phyloP scores from a whole-genome alignment of 2,329 filamentous ascomycete species.

The Cercospora nicotianae region DNA sequence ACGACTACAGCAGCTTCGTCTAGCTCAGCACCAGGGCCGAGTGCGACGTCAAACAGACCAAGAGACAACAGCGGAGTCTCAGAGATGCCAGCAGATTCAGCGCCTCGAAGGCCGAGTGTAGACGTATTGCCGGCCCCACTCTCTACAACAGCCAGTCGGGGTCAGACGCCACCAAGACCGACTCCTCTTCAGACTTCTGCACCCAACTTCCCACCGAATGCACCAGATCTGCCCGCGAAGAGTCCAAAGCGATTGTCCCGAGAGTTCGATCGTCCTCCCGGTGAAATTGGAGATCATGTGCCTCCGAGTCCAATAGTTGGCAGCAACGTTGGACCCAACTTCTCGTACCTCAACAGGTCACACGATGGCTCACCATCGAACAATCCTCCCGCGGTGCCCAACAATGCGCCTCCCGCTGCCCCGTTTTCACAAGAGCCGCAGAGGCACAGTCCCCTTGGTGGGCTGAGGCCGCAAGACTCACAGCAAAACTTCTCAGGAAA shows the following conservation, averaged over 20 bases:
- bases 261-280: conserved; percentile 9
- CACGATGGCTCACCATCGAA: neutral
- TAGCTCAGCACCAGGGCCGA: neutral
- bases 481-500: neutral
- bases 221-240: conserved; percentile 13
- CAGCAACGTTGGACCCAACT: conserved; percentile 14
- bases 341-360: conserved; percentile 6
- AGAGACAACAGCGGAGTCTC: conserved; percentile 24
- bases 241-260: conserved; percentile 18
- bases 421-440: conserved; percentile 9
- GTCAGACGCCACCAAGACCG: conserved; percentile 11
- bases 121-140: conserved; percentile 7
- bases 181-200: conserved; percentile 6
- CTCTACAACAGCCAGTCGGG: conserved; percentile 1
- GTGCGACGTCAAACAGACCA: neutral
- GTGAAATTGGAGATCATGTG: conserved; percentile 12
- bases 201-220: neutral
- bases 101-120: conserved; percentile 10
- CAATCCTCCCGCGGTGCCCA: neutral
- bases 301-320: conserved; percentile 18
- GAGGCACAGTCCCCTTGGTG: conserved; percentile 5
- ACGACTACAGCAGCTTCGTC: conserved; percentile 10
- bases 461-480: neutral
- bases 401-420: neutral
- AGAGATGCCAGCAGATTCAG: conserved; percentile 29